Conservation (phyloP, 768 basidiomycete species). For the Mycena epipterygia region DNA sequence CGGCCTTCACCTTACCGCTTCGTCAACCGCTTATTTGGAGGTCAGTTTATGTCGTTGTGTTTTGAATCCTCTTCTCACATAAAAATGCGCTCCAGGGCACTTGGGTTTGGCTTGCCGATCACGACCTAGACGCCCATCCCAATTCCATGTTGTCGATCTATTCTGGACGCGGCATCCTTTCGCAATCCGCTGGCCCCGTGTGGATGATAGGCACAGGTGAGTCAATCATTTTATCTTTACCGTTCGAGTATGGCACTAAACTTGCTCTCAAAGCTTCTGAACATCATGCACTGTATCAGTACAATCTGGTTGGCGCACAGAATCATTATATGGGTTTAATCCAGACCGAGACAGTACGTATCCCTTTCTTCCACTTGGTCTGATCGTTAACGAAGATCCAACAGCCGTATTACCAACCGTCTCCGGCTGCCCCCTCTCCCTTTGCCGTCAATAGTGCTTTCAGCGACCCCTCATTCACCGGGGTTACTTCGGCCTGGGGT, state of each 20-base stretch:
- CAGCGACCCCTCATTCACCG: conserved; percentile 66
- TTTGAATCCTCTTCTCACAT: not conserved
- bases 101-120: conserved; percentile 93
- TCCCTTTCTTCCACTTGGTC: conserved; percentile 35
- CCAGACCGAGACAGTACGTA: conserved; percentile 78
- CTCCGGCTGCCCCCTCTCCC: conserved; percentile 69
- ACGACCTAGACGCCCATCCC: conserved; percentile 76
- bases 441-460: conserved; percentile 60
- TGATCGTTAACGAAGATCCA: not conserved
- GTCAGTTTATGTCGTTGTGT: conserved; percentile 45
- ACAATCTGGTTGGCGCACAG: conserved; percentile 70
- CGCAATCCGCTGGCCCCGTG: conserved; percentile 81
- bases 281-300: conserved; percentile 79
- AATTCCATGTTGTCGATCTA: conserved; percentile 68
- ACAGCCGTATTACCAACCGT: conserved; percentile 81
- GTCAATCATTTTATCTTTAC: not conserved
- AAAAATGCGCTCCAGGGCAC: conserved; percentile 63
- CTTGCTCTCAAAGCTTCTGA: too few species aligned
- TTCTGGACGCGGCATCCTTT: conserved; percentile 80
- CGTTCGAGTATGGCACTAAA: too few species aligned
- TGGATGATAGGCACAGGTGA: conserved; percentile 83
- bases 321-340: conserved; percentile 81
- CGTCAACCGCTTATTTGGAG: conserved; percentile 74
- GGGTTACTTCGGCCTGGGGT: conserved; percentile 66
- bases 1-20: conserved; percentile 70